phyloP scores from a whole-genome alignment of 148 eudicot species.

The Rhododendron williamsianum region DNA sequence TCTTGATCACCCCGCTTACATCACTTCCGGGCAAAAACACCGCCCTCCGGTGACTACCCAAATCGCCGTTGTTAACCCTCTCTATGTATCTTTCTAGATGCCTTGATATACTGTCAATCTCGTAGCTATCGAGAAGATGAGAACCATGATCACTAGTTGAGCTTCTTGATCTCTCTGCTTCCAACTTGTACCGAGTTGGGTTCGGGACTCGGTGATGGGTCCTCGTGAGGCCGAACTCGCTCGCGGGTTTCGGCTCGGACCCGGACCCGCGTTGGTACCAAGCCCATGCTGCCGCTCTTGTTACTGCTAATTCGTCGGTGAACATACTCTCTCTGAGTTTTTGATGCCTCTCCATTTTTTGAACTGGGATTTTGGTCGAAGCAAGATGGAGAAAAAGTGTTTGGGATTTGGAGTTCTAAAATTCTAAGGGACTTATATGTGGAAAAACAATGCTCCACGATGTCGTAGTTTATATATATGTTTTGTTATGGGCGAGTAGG shows the following conservation, averaged over 20 bases:
- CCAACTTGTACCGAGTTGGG: constrained; percentile 38
- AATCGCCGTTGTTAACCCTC: constrained; percentile 2
- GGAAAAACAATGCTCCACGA: background rate
- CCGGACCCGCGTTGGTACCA: constrained; percentile 35
- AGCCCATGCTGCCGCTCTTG: constrained; percentile 47
- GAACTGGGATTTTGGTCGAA: background rate
- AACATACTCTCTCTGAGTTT: background rate
- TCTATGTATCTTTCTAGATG: constrained; percentile 24
- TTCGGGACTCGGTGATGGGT: constrained; percentile 1
- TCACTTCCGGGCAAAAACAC: constrained; percentile 5
- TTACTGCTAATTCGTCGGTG: constrained; percentile 20
- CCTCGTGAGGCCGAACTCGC: constrained; percentile 15
- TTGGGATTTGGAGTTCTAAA: background rate
- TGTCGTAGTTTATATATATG: background rate
- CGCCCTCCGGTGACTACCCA: background rate
- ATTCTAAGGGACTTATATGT: background rate
- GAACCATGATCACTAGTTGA: constrained; percentile 5
- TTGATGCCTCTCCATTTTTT: constrained; percentile 4
- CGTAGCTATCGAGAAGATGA: constrained; percentile 35
- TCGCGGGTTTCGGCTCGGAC: constrained; percentile 1
- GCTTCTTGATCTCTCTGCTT: constrained; percentile 18
- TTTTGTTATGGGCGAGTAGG: background rate
- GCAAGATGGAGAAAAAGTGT: too few relatives aligned
- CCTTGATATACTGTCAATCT: constrained; percentile 36
- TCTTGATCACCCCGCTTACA: background rate